Base-by-base conservation (phyloP, 257 asterid species). In the Perilla frutescens region DNA sequence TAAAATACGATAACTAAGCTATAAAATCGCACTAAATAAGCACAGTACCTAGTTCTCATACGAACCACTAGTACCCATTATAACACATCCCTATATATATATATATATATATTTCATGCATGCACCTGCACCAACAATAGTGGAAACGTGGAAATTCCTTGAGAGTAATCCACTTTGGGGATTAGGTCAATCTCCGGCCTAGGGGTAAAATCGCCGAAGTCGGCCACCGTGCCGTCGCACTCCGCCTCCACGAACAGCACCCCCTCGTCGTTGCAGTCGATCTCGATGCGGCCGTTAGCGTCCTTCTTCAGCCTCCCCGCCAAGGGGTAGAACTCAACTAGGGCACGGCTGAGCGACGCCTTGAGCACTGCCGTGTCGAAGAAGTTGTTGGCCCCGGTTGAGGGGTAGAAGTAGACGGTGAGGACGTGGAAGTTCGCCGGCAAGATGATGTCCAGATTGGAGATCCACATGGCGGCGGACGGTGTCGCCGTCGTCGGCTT, bases 221-320 rank as follows among this genome's bases (percentile, higher is more conserved):
- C 88, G 6, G 80, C 91, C 0, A 88, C 65, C 3, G 40, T 39
- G 0, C 84, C 90, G 32, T 87, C 88, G 3, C 81, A 79, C 37
- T 81, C 91, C 2, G 91, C 97, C 75, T 84, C 97, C 43, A 88
- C 91, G 3, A 85, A 75, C 5, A 89, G 76, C 74, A 80, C 93
- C 0, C 97, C 97, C 48, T 84, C 86, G 3, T 75, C 90, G 13
- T 84, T 82, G 53, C 96, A 91, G 55, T 84, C 77, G 68, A 90
- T 84, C 83, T 83, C 87, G 12, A 86, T 39, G 4, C 91, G 90
- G 0, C 87, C 89, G 13, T 83, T 82, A 0, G 11, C 53, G 11
- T 85, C 87, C 32, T 79, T 77, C 60, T 48, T 79, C 37, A 89
- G 63, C 61, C 96, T 71, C 5, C 96, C 96, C 2, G 84, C 94